A percentile compares a stretch with the other conserved stretches of the same genome.
phyloP scores from a whole-genome alignment of 805 yeast species.

The Yueomyces sp. region DNA sequence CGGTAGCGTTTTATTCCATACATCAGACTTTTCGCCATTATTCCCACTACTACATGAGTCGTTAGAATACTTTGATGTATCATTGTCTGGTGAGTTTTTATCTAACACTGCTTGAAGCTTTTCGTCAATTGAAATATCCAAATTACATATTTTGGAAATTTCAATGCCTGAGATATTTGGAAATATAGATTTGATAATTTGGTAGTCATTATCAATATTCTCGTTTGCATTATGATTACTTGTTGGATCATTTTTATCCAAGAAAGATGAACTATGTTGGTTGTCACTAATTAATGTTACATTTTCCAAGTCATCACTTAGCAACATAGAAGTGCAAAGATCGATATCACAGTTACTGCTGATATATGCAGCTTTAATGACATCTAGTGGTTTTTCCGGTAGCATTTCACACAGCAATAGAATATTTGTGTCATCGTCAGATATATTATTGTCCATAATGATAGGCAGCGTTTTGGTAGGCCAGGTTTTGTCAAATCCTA shows the following conservation, averaged over 20 bases:
- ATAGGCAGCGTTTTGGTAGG: too few relatives aligned
- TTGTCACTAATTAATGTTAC: neutral
- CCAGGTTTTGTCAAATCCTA: too few relatives aligned
- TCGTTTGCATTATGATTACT: neutral
- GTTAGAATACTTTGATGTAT: neutral
- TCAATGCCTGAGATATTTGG: too few relatives aligned
- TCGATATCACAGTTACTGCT: constrained; percentile 1
- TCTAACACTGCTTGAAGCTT: too few relatives aligned
- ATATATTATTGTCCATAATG: too few relatives aligned
- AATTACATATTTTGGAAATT: too few relatives aligned
- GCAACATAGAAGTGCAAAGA: neutral
- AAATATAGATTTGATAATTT: neutral
- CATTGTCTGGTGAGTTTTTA: neutral
- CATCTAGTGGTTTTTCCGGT: too few relatives aligned
- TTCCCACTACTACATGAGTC: neutral
- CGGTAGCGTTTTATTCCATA: constrained; percentile 10
- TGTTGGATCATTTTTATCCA: neutral
- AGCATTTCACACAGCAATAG: too few relatives aligned
- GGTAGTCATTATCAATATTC: neutral
- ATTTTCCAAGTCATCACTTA: neutral
- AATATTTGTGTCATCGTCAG: too few relatives aligned
- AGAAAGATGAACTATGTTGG: neutral
- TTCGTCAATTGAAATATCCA: too few relatives aligned
- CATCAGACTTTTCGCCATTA: neutral
- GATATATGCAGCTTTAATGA: neutral